Percentiles rank a stretch among this genome's conserved stretches.
Evolutionary conservation across 805 yeast genomes (phyloP).

Genomic region (Maudiozyma barnettii): DNA sequence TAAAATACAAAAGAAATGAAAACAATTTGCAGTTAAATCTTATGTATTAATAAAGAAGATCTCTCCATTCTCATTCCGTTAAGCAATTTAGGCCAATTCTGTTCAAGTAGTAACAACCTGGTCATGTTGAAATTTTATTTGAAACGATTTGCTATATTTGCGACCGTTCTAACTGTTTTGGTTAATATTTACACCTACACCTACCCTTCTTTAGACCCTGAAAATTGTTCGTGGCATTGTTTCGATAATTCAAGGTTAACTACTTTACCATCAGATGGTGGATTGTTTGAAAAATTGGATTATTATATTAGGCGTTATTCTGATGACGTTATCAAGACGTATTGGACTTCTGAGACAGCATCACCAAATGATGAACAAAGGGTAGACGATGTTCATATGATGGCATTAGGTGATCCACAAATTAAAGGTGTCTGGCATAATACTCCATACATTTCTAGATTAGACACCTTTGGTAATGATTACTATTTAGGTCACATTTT

Average conservation of each 20-base stretch:
- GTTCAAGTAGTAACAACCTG: too few relatives aligned
- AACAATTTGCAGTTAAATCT: too few relatives aligned
- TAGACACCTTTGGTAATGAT: slow-evolving; percentile 89
- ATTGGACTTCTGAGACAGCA: slow-evolving; percentile 6
- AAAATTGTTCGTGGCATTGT: slow-evolving; percentile 52
- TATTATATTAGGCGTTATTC: slow-evolving; percentile 25
- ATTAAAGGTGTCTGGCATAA: slow-evolving; percentile 78
- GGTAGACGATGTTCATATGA: slow-evolving; percentile 44
- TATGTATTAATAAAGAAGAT: too few relatives aligned
- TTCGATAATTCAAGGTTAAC: slow-evolving; percentile 4
- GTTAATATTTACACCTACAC: slow-evolving; percentile 62
- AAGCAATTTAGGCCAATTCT: too few relatives aligned
- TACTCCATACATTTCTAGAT: slow-evolving; percentile 59
- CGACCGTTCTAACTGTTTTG: slow-evolving; percentile 31
- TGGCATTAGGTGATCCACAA: slow-evolving; percentile 95
- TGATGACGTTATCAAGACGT: slow-evolving; percentile 21
- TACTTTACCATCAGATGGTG: not conserved
- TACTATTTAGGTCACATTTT: slow-evolving; percentile 80
- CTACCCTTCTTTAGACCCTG: slow-evolving; percentile 55
- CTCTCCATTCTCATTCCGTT: too few relatives aligned
- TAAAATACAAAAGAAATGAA: too few relatives aligned
- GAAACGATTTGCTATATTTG: slow-evolving; percentile 6
- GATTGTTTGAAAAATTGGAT: slow-evolving; percentile 10
- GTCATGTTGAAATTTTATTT: slow-evolving; percentile 2
- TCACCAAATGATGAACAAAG: not conserved